phyloP scores from a whole-genome alignment of 2,329 filamentous ascomycete species.

The Alternaria sp. region DNA sequence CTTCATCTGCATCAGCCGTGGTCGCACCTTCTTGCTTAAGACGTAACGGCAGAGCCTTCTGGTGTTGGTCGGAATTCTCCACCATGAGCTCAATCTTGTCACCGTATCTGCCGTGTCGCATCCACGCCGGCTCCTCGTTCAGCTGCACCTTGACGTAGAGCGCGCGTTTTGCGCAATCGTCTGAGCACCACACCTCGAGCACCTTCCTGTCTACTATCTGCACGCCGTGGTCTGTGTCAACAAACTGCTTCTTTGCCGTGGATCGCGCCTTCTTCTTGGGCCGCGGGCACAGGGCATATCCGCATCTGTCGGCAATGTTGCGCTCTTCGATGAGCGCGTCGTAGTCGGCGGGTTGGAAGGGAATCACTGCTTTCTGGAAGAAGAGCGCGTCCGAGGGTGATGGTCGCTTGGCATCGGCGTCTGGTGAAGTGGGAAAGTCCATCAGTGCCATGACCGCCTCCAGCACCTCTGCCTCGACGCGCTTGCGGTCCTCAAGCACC shows the following conservation, averaged over 20 bases:
- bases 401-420: constrained; percentile 62
- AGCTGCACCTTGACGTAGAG: constrained; percentile 91
- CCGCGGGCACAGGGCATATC: constrained; percentile 79
- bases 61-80: constrained; percentile 44
- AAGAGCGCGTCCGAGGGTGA: constrained; percentile 66
- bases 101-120: constrained; percentile 65
- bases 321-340: constrained; percentile 88
- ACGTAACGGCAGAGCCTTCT: constrained; percentile 40
- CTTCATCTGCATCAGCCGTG: constrained; percentile 34
- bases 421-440: constrained; percentile 64
- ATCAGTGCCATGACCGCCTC: constrained; percentile 75
- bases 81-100: constrained; percentile 53
- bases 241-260: constrained; percentile 66
- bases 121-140: constrained; percentile 84
- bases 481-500: constrained; percentile 82
- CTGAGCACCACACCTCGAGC: constrained; percentile 86
- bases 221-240: constrained; percentile 66
- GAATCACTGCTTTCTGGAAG: constrained; percentile 72
- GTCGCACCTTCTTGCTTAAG: constrained; percentile 32
- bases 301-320: constrained; percentile 82
- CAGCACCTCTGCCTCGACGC: constrained; percentile 77
- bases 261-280: constrained; percentile 66
- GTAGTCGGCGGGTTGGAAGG: constrained; percentile 88
- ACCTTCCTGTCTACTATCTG: constrained; percentile 75
- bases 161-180: constrained; percentile 78